These are phyloP conservation scores for Lecanosticta acicola DNA, from an alignment of 2,329 filamentous ascomycete species.

Conservation along the genomic window DNA sequence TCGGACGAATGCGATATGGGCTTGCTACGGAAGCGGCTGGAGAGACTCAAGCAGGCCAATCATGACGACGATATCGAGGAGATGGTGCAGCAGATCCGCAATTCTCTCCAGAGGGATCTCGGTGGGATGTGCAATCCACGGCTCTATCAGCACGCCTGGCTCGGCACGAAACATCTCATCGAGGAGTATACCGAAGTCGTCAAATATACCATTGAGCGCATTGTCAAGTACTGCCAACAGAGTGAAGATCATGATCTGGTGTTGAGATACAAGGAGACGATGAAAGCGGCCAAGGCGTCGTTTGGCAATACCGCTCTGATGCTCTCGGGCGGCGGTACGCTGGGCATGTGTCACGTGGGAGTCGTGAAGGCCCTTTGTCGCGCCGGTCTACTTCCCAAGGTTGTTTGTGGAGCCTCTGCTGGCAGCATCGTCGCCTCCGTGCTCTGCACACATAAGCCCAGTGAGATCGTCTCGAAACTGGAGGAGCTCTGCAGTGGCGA, in stretches of 20 bases:
- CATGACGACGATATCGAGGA: conserved; percentile 15
- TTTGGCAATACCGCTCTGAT: conserved; percentile 23
- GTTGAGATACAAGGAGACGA: conserved; percentile 13
- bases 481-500: conserved; percentile 19
- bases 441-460: conserved; percentile 20
- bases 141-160: conserved; percentile 18
- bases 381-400: conserved; percentile 16
- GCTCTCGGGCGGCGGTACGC: conserved; percentile 22
- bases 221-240: conserved; percentile 17
- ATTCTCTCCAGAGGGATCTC: conserved; percentile 19
- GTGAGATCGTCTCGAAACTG: conserved; percentile 15
- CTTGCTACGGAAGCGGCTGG: conserved; percentile 14
- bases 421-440: conserved; percentile 23
- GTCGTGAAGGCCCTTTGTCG: conserved; percentile 19
- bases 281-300: conserved; percentile 17
- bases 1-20: conserved; percentile 16
- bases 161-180: conserved; percentile 21
- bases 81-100: conserved; percentile 18
- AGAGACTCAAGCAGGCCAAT: conserved; percentile 17
- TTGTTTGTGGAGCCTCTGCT: conserved; percentile 22
- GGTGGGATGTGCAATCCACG: conserved; percentile 20
- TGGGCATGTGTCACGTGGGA: conserved; percentile 24
- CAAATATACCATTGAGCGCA: conserved; percentile 22
- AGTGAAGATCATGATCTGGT: conserved; percentile 6
- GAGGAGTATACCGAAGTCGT: conserved; percentile 22